Evolutionary conservation across 805 yeast genomes (phyloP).

Genomic region (Suhomyces tanzawaensis): DNA sequence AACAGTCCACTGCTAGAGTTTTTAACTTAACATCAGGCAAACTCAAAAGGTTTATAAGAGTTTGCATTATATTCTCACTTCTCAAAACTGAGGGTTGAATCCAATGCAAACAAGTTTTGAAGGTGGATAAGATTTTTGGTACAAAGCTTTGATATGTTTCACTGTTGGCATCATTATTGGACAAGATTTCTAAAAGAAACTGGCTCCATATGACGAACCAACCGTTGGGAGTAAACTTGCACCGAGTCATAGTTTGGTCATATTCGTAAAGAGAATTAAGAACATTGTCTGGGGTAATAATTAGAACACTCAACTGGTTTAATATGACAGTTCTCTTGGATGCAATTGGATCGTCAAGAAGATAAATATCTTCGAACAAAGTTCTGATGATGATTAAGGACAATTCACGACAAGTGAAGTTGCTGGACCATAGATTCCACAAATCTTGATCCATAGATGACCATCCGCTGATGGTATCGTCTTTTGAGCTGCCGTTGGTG

Average conservation of each 20-base stretch:
- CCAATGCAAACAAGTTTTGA: constrained; percentile 92
- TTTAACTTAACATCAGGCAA: constrained; percentile 65
- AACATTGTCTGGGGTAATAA: constrained; percentile 68
- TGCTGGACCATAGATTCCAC: constrained; percentile 68
- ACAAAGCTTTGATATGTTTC: constrained; percentile 45
- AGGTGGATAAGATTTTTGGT: constrained; percentile 69
- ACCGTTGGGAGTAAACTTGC: constrained; percentile 73
- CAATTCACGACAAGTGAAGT: constrained; percentile 66
- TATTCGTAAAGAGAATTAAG: constrained; percentile 62
- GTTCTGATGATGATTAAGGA: constrained; percentile 78
- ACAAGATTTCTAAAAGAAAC: constrained; percentile 33
- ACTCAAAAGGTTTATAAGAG: constrained; percentile 58
- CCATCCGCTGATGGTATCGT: constrained; percentile 71
- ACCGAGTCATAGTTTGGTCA: constrained; percentile 58
- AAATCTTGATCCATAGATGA: constrained; percentile 78
- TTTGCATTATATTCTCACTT: constrained; percentile 60
- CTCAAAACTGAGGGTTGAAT: constrained; percentile 73
- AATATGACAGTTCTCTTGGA: constrained; percentile 73
- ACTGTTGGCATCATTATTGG: constrained; percentile 26
- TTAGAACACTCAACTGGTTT: constrained; percentile 79
- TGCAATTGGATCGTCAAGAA: constrained; percentile 89
- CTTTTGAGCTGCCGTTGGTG: constrained; percentile 30
- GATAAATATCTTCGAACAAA: constrained; percentile 87
- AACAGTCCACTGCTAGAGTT: constrained; percentile 83
- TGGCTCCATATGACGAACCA: constrained; percentile 79